phyloP scores from a whole-genome alignment of 208 protist species.

The Trypanosoma theileri region DNA sequence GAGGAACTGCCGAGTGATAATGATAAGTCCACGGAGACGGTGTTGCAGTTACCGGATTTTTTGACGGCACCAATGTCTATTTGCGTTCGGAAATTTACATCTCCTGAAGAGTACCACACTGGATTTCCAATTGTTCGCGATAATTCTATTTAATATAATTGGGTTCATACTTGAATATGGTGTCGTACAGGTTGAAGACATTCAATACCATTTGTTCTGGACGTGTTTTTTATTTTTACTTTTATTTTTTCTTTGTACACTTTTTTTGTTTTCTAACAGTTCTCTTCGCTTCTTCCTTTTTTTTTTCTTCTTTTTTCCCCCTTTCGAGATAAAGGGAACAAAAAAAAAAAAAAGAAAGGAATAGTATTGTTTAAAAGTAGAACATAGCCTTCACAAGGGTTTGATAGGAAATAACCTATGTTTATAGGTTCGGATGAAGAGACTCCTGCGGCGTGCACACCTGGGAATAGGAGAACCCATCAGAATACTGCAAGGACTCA shows the following conservation, averaged over 20 bases:
- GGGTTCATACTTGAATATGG: neutral
- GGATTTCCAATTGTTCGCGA: conserved; percentile 9
- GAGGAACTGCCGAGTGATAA: neutral
- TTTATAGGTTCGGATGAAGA: conserved; percentile 31
- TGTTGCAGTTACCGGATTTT: conserved; percentile 38
- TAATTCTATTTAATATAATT: conserved; percentile 10
- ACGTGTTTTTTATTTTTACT: neutral
- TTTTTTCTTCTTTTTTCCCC: conserved; percentile 4
- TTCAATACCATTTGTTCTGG: neutral
- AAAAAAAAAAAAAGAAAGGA: too few species aligned
- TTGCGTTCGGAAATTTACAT: conserved; percentile 8
- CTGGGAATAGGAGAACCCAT: neutral
- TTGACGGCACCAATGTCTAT: conserved; percentile 8
- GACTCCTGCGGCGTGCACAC: conserved; percentile 20
- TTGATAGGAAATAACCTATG: neutral
- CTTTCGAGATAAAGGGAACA: neutral
- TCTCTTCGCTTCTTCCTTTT: neutral
- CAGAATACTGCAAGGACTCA: neutral
- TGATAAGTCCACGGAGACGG: conserved; percentile 1
- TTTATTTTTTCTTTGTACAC: neutral
- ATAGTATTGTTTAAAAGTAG: neutral
- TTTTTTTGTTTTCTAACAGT: neutral
- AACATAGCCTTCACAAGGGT: too few species aligned
- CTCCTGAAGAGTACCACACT: conserved; percentile 18
- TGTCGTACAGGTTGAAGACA: too few species aligned